Evolutionary conservation across 495 filamentous ascomycete species (phyloP).

Genomic region (Aspergillus egyptiacus): DNA sequence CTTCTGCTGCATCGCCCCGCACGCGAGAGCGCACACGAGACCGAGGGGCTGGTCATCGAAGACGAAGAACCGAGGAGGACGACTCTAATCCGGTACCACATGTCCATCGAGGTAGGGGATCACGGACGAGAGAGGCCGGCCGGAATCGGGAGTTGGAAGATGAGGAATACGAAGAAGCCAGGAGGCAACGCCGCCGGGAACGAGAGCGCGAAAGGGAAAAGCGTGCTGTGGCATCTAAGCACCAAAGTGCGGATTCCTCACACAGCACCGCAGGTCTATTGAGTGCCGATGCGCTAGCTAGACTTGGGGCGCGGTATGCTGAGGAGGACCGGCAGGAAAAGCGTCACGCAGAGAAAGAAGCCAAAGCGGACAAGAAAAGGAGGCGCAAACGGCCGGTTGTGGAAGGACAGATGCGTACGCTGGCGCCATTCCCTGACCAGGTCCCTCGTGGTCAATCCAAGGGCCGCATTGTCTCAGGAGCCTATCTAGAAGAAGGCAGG

Average conservation of each 20-base stretch:
- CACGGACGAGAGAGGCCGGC: conserved; percentile 9
- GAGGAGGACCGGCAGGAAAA: conserved; percentile 20
- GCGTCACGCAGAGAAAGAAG: conserved; percentile 26
- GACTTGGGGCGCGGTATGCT: conserved; percentile 54
- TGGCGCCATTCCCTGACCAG: conserved; percentile 24
- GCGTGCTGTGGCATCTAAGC: conserved; percentile 23
- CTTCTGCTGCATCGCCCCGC: conserved; percentile 15
- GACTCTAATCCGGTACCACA: conserved; percentile 7
- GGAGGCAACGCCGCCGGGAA: conserved; percentile 15
- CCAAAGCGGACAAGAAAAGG: conserved; percentile 33
- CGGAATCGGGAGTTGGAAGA: conserved; percentile 12
- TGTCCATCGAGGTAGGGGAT: conserved; percentile 2
- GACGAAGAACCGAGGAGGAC: conserved; percentile 1
- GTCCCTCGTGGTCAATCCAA: conserved; percentile 41
- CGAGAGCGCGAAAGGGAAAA: conserved; percentile 16
- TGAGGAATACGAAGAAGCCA: conserved; percentile 4
- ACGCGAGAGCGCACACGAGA: conserved; percentile 18
- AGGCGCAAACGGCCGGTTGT: conserved; percentile 28
- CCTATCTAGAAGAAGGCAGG: conserved; percentile 60
- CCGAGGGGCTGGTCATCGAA: conserved; percentile 10
- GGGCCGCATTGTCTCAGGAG: conserved; percentile 60
- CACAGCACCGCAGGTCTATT: conserved; percentile 37
- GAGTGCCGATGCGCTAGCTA: conserved; percentile 53
- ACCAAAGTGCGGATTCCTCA: conserved; percentile 37
- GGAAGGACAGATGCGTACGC: conserved; percentile 24